Base-by-base conservation (phyloP, 306 rosid species). In the Amphicarpaea edgeworthii region DNA sequence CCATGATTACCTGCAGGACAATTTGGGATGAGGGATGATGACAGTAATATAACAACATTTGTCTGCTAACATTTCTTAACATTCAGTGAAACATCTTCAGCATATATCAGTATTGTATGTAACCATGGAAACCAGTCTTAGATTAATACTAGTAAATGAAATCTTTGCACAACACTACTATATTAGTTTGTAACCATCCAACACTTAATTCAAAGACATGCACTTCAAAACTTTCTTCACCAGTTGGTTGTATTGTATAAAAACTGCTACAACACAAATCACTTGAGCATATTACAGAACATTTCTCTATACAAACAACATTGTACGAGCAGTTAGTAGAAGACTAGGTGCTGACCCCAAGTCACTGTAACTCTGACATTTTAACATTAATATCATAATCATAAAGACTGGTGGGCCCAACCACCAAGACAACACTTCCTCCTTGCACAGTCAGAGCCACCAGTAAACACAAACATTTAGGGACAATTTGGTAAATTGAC, bases 1-100 rank as follows among this genome's bases (percentile, higher is more conserved):
- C 98, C 98, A 93, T 93, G 73, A 72, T 86, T 71, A 65, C 53
- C 90, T 88, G 93, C 85, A 85, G 47, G 47, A 77, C 50, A 34
- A 3, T 34, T 34, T 34, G 40, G 40, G 1, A 34, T 7, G 40
- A 0, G 40, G 40, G 40, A 34, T 34, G 40, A 34, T 34, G 40
- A 8, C 6, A 6, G 40, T 9, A 6, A 34, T 34, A 34, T 7
- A 34, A 34, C 40, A 34, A 34, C 40, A 34, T 34, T 7, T 34
- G 40, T 7, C 40, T 34, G 40, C 40, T 34, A 34, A 34, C 7
- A 34, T 34, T 30, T 34, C 40, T 34, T 6, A 34, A 7, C 40
- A 34, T 7, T 34, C 40, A 34, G 8, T 34, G 40, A 34, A 34
- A 34, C 40, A 34, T 7, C 40, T 34, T 34, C 40, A 34, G 7